Base-by-base conservation (phyloP, 768 basidiomycete species). In the Erythrobasidium yunnanense region DNA sequence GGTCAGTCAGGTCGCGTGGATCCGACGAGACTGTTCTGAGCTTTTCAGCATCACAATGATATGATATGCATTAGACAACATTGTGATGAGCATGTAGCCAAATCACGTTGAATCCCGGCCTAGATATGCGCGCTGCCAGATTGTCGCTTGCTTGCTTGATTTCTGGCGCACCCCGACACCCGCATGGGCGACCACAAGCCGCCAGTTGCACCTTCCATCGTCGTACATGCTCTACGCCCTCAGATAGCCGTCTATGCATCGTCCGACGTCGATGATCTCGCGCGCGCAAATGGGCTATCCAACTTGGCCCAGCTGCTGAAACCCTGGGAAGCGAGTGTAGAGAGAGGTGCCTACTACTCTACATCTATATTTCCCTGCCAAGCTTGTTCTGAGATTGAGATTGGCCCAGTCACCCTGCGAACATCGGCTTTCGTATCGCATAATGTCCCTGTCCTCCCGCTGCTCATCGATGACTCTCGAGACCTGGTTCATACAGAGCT, bases 381-480 rank as follows among this genome's bases (percentile, higher is more conserved):
- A 35, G 20, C 4, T 35, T 22, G 4, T 18, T 8, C 34, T 33
- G 38, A 4, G 20, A 18, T 13, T 57, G 55, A 33, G 34, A 22
- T 5, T 35, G 20, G 11, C 20, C 27, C 60, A 66, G 68, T 69
- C 67, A 65, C 51, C 13, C 29, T 69, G 2, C 65, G 68, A 18
- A 68, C 67, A 7, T 53, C 66, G 4, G 35, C 67, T 11, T 69
- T 69, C 62, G 55, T 25, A n/a, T 42, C 67, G 6, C 50, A 68
- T 7, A 35, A 32, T 2, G 67, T 56, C 11, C 52, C 68, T 13
- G n/a, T n/a, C 18, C 45, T 69, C n/a, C 53, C 68, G 32, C 35
- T 69, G 3, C 27, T 46, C 4, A 55, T 69, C 46, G 68, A 66
- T 52, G 38, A 68, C 33, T 27, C 46, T 2, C 20, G 46, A 20